phyloP scores from a whole-genome alignment of 345 rosid species.

The Chamaenerion angustifolium region DNA sequence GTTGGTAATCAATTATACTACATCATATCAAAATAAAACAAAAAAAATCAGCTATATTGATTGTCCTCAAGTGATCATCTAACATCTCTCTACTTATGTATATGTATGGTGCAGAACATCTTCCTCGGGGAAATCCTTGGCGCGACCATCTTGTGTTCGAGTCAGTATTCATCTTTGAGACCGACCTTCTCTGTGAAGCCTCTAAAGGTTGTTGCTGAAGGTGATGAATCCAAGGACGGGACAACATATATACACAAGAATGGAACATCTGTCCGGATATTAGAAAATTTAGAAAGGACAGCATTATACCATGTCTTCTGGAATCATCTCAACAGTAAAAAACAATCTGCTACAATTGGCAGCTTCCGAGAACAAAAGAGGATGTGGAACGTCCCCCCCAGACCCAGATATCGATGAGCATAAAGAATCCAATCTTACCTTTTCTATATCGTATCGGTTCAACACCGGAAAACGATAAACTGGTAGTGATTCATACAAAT shows the following conservation, averaged over 20 bases:
- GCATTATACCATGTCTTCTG: slow-evolving; percentile 35
- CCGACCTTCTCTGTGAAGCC: slow-evolving; percentile 20
- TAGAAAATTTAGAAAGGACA: slow-evolving; percentile 27
- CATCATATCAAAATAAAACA: no score
- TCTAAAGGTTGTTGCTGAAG: slow-evolving; percentile 39
- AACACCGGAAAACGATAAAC: no score
- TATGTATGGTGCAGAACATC: slow-evolving; percentile 28
- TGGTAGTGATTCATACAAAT: no score
- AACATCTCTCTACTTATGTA: no score
- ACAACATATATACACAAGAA: slow-evolving; percentile 21
- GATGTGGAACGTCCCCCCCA: slow-evolving; percentile 53
- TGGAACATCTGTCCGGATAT: slow-evolving; percentile 31
- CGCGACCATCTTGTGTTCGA: slow-evolving; percentile 45
- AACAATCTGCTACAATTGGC: slow-evolving; percentile 61
- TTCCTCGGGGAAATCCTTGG: slow-evolving; percentile 83
- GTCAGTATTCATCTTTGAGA: slow-evolving; percentile 24
- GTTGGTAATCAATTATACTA: slow-evolving; percentile 20
- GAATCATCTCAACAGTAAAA: slow-evolving; percentile 23
- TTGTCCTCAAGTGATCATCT: no score
- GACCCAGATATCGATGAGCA: no score
- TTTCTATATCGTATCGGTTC: no score
- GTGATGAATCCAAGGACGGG: slow-evolving; percentile 49
- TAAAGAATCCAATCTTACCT: no score
- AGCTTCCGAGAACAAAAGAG: slow-evolving; percentile 59
- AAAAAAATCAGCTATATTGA: no score